These are phyloP conservation scores for Trichoderma endophyticum DNA, from an alignment of 2,329 filamentous ascomycete species.

Conservation along the genomic window DNA sequence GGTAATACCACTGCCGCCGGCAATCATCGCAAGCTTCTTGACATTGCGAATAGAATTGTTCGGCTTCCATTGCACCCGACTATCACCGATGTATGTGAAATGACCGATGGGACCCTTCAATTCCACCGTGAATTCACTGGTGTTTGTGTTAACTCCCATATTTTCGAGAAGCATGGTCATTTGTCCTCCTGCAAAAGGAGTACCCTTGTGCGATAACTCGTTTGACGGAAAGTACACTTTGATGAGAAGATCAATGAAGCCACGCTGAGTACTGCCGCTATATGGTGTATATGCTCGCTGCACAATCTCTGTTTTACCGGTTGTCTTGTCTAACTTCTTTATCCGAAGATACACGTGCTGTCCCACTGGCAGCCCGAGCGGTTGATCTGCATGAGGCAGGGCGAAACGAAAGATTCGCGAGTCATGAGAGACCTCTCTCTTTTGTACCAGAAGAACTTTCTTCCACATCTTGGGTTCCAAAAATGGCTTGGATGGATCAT, in stretches of 20 bases:
- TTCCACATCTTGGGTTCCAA: neutral
- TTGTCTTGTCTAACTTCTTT: slow-evolving; percentile 45
- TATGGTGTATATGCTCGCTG: neutral
- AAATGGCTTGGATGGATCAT: neutral
- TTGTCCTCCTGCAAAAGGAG: neutral
- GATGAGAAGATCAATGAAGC: neutral
- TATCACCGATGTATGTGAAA: neutral
- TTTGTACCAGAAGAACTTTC: neutral
- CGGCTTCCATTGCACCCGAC: neutral
- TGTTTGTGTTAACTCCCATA: neutral
- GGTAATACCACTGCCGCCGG: slow-evolving; percentile 63
- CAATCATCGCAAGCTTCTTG: neutral
- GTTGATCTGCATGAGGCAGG: neutral
- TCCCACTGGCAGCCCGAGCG: neutral
- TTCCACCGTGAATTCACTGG: neutral
- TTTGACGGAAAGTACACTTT: neutral
- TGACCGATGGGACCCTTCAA: neutral
- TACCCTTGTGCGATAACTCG: neutral
- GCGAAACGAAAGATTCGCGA: slow-evolving; percentile 1
- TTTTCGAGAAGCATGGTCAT: neutral
- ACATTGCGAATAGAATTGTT: neutral
- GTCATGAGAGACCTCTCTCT: neutral
- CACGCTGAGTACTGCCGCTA: neutral
- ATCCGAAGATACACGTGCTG: neutral
- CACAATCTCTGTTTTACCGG: neutral